Evolutionary conservation across 1,284 basidiomycete species (phyloP).

Genomic region (Butyriboletus appendiculatus): DNA sequence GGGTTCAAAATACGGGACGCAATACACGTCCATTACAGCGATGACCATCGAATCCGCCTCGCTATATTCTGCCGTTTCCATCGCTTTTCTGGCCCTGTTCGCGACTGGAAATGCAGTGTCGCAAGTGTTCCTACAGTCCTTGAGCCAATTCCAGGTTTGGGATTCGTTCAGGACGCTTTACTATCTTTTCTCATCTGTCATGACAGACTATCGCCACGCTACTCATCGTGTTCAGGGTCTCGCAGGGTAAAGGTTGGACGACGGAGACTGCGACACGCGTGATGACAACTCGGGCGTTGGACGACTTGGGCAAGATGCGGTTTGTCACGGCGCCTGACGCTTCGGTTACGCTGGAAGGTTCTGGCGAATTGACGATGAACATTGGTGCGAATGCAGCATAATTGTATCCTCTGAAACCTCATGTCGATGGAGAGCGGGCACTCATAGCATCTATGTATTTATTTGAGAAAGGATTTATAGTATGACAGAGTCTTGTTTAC

Average conservation of each 20-base stretch:
- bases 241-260: slow-evolving; percentile 30
- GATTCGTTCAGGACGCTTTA: background rate
- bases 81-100: slow-evolving; percentile 23
- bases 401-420: background rate
- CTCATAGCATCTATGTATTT: too few species aligned
- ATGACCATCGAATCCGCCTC: slow-evolving; percentile 26
- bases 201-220: slow-evolving; percentile 20
- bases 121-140: slow-evolving; percentile 12
- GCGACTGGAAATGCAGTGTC: slow-evolving; percentile 14
- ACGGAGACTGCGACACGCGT: slow-evolving; percentile 8
- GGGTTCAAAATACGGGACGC: slow-evolving; percentile 14
- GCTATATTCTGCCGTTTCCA: slow-evolving; percentile 20
- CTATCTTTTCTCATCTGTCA: background rate
- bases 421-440: too few species aligned
- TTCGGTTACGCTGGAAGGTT: slow-evolving; percentile 2
- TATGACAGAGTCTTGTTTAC: too few species aligned
- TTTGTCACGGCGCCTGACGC: background rate
- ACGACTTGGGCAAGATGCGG: background rate
- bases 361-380: background rate
- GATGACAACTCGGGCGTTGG: background rate
- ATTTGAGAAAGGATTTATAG: too few species aligned
- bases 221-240: slow-evolving; percentile 28
- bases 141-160: slow-evolving; percentile 25
- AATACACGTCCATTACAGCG: slow-evolving; percentile 25
- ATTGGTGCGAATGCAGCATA: background rate